Base-by-base conservation (phyloP, 495 filamentous ascomycete genomes). In the Glutinoglossum americanum region DNA sequence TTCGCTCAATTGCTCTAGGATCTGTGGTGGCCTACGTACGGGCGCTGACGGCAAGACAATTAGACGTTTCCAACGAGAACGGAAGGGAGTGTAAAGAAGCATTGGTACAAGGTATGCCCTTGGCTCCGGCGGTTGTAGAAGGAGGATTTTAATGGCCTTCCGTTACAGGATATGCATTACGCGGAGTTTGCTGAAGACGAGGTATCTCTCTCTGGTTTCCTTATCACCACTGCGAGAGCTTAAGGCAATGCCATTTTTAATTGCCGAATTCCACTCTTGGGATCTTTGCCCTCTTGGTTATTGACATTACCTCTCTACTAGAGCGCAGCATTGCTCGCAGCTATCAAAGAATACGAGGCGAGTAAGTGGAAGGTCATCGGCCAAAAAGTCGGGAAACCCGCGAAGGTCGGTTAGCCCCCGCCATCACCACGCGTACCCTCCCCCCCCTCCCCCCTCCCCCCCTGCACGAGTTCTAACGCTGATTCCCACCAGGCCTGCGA, bases 341-440 rank as follows among this genome's bases (percentile, higher is more conserved):
- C 90, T 26, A 98, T 98, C 74, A 96, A 96, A 68, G 92, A 98
- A 67, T 98, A 98, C 69, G 92, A 98, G 67, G 80, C 84, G 59
- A 96, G 87, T 69, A 97, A 96, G 68, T 98, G 92, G 92, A 98
- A 98, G 71, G 78, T 81, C 15, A 97, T 98, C 61, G 92, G 92
- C 11, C 78, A 81, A 65, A 98, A 96, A 71, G 87, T 98, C 60
- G 89, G 90, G 60, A 98, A 98, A 72, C 92, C 92, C 19, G 92
- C 92, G 55, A 98, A 98, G 78, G 88, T 93, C 68, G 49, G 70
- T 63, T 41, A 23, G 44, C 53, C 56, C 57, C 10, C 17, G 64
- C 60, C 59, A 64, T 35, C 32, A 30, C 4, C 49, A 19, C 17
- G 54, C 53, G n/a, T n/a, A n/a, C 35, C 58, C 41, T 60, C 32